Conservation (phyloP, 1,284 basidiomycete genomes). For the Sporisorium exsertum region DNA sequence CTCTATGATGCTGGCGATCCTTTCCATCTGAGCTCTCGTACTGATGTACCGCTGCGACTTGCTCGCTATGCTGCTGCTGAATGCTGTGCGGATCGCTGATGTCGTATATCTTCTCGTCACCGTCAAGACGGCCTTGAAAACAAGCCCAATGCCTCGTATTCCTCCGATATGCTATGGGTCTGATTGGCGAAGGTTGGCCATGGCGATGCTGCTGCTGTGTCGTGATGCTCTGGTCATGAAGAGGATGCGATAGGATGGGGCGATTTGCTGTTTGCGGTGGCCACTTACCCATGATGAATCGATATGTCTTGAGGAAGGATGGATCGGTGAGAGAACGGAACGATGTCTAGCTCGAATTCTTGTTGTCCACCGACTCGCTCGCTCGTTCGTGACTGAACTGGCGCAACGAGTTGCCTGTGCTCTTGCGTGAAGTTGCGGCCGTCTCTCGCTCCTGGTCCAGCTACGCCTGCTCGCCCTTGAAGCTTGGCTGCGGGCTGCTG, state of each 20-base stretch:
- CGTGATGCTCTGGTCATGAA: constrained; percentile 7
- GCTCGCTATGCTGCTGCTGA: background rate
- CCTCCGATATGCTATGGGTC: background rate
- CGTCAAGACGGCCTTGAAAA: background rate
- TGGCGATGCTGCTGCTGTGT: constrained; percentile 15
- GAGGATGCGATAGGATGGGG: constrained; percentile 27
- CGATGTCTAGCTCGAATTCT: constrained; percentile 48
- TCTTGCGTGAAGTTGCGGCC: background rate
- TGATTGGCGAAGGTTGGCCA: background rate
- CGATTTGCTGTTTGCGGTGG: constrained; percentile 34
- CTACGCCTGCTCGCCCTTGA: too few species aligned
- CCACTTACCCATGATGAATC: constrained; percentile 57
- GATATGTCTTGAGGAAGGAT: constrained; percentile 59
- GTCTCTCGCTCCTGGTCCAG: background rate
- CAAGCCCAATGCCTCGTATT: background rate
- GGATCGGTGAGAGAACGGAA: constrained; percentile 49
- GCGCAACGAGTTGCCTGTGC: background rate
- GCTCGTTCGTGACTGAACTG: background rate
- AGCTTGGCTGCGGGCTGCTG: too few species aligned
- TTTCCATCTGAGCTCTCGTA: background rate
- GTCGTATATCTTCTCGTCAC: background rate
- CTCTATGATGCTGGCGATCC: background rate
- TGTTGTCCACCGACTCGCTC: constrained; percentile 20
- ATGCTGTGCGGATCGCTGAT: background rate
- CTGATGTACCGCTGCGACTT: background rate